Base-by-base conservation (phyloP, 768 basidiomycete species). In the Megacollybia marginata region DNA sequence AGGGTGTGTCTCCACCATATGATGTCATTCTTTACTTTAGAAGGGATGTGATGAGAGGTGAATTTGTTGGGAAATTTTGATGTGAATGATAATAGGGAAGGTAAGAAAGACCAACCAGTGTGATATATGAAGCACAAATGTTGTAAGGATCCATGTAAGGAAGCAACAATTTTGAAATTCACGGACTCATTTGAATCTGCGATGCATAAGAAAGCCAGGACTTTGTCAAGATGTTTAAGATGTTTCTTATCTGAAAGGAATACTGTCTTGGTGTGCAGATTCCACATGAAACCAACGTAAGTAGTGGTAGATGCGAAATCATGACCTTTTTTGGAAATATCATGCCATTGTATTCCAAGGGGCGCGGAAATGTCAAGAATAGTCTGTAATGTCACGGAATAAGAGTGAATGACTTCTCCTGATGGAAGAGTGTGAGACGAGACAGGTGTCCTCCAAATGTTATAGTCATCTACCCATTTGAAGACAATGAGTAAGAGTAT, bases 51-150 rank as follows among this genome's bases (percentile, higher is more conserved):
- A 33, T 52, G 51, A 3, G 51, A 48, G 12, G 44, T 42, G n/a
- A 44, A 48, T 2, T 52, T 1, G 46, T 45, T 4, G 48, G 32
- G 13, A 52, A 52, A 28, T 28, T 6, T 28, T 28, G 23, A 28
- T 28, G 23, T 28, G 23, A 28, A 28, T 28, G 6, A 28, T 2
- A 6, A 28, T 28, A 28, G 6, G 23, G 23, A 28, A 3, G 23
- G 23, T 3, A 28, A 6, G 6, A 28, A 28, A 13, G 47, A 48
- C 4, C 51, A 46, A 2, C 51, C 51, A 16, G 47, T 47, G 15
- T 38, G 47, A 31, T 52, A 52, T 0, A 52, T 42, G 18, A 52
- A 52, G n/a, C 32, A n/a, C 12, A 52, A 18, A 19, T 52, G 50
- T 19, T 46, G 50, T 2, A 51, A 16, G 5, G 45, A 42, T 7